phyloP scores from a whole-genome alignment of 805 yeast species.

The Teunomyces kruisii region DNA sequence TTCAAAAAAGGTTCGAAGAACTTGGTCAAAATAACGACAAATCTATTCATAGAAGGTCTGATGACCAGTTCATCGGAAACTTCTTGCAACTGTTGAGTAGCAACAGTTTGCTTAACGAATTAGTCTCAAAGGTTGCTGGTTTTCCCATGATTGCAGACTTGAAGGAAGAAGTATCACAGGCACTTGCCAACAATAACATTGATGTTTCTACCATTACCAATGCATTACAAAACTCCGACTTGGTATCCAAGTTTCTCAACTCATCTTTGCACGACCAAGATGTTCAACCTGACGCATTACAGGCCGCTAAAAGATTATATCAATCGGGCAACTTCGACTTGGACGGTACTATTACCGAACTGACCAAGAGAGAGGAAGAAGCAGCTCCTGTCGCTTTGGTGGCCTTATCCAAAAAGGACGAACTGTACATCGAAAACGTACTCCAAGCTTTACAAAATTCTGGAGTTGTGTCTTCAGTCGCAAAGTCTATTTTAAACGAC shows the following conservation, averaged over 20 bases:
- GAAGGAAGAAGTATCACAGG: slow-evolving; percentile 11
- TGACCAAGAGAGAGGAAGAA: slow-evolving; percentile 12
- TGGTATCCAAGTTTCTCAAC: slow-evolving; percentile 16
- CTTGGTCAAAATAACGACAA: slow-evolving; percentile 11
- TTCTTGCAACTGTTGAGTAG: slow-evolving; percentile 15
- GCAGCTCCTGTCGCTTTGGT: slow-evolving; percentile 1
- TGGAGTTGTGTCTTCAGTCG: slow-evolving; percentile 20
- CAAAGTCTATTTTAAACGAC: slow-evolving; percentile 24
- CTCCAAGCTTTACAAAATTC: slow-evolving; percentile 21
- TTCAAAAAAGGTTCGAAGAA: slow-evolving; percentile 14
- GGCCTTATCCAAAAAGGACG: slow-evolving; percentile 13
- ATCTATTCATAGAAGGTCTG: neutral
- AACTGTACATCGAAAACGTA: slow-evolving; percentile 16
- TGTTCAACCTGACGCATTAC: slow-evolving; percentile 12
- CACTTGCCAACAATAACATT: slow-evolving; percentile 15
- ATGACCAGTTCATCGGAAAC: neutral
- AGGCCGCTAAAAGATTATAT: slow-evolving; percentile 17
- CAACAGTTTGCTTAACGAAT: slow-evolving; percentile 13
- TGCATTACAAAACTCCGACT: slow-evolving; percentile 13
- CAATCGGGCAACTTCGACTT: neutral
- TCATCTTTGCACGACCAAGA: slow-evolving; percentile 16
- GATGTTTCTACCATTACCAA: slow-evolving; percentile 14
- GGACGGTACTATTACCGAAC: neutral
- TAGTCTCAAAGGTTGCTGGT: slow-evolving; percentile 15
- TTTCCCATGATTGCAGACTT: slow-evolving; percentile 15